Evolutionary conservation across 805 yeast species (phyloP), one percentile per base, ranked within the genome.

Genomic region (Kodamaea sagamina): DNA sequence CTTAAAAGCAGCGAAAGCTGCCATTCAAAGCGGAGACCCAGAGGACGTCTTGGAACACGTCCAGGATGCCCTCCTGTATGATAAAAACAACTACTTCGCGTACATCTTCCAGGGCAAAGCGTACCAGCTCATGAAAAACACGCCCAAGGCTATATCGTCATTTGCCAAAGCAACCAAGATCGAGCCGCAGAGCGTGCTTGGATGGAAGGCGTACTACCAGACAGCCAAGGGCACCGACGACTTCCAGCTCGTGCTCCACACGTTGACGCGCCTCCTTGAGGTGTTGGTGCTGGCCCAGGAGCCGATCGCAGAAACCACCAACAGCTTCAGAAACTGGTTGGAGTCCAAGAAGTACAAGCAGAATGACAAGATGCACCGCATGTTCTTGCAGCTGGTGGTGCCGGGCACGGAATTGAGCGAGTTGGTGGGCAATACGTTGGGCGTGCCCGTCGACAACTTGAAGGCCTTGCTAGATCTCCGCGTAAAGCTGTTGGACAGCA

Each of bases 161-260:
- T 84, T 82, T 52, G 53, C 54, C 22, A 56, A 53, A 15, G 89
- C 89, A 0, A 73, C 79, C 2, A 52, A 58, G 4, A 40, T 81
- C 1, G 75, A 79, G 21, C 74, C 78, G 0, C 67, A 68, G 1
- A 78, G 82, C 39, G 49, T 80, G 1, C 59, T 77, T 18, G 95
- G 89, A 0, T 90, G 93, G 95, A 88, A 86, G 55, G 98, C 98
- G 1, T 71, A 83, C 46, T 63, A 81, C 46, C 74, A 78, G 37
- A 60, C 79, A 0, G 69, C 65, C 8, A 63, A 65, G 42, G 53
- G 62, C 9, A 50, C 53, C 24, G 58, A 67, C 3, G 74, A 78
- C 42, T 67, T 65, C 48, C 53, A 58, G 3, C 43, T 61, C 2
- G 82, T 76, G 58, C 82, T 84, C 53, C 52, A 60, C 0, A 68